Evolutionary conservation across 208 protist genomes (phyloP).

Genomic region (Perkinsela sp.): DNA sequence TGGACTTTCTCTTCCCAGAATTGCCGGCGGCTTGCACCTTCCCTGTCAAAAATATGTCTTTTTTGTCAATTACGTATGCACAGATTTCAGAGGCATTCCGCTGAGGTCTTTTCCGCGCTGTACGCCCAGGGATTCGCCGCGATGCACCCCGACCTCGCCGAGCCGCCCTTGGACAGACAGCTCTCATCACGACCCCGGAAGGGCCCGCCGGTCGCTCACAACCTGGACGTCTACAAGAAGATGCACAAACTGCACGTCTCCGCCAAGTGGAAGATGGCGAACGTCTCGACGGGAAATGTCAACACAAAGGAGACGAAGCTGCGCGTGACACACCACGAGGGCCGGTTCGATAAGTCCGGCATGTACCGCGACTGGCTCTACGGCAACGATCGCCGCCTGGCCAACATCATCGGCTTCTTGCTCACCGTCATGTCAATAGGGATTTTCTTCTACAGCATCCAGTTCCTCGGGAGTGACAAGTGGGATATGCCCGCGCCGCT

Average conservation of each 20-base stretch:
- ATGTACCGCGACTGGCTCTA: conserved; percentile 67
- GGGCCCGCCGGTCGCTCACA: conserved; percentile 23
- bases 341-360: conserved; percentile 36
- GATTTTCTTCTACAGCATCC: conserved; percentile 49
- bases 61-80: too few relatives aligned
- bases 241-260: conserved; percentile 42
- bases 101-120: not conserved
- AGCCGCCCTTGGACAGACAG: not conserved
- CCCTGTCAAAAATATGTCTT: not conserved
- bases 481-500: conserved; percentile 53
- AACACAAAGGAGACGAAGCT: conserved; percentile 23
- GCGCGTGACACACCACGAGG: conserved; percentile 41
- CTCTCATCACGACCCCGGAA: not conserved
- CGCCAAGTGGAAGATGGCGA: conserved; percentile 49
- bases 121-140: not conserved
- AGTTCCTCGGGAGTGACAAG: conserved; percentile 32
- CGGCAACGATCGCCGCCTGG: conserved; percentile 44
- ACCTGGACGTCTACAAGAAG: conserved; percentile 49
- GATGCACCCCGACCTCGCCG: not conserved
- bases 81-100: not conserved
- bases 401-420: conserved; percentile 34
- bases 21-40: too few relatives aligned
- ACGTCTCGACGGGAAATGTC: conserved; percentile 35
- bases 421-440: conserved; percentile 16
- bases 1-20: not conserved